Percentiles rank a stretch among this genome's conserved stretches.
Evolutionary conservation across 1,284 basidiomycete genomes (phyloP).

Genomic region (Melampsora larici-populina): DNA sequence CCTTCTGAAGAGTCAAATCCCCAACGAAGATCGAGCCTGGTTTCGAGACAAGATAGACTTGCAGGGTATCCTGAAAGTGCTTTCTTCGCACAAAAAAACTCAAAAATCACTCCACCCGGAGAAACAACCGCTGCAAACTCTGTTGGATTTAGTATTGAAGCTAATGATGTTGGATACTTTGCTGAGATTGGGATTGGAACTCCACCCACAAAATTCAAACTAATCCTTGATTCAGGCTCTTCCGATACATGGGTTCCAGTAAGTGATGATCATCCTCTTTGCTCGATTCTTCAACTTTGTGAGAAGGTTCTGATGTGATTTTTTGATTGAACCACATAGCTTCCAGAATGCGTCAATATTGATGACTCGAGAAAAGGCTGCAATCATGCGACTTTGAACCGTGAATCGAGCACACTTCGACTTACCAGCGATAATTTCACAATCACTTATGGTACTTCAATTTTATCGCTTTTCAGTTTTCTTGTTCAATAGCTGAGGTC

Average conservation of each 20-base stretch:
- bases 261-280: background rate
- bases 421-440: conserved; percentile 49
- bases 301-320: background rate
- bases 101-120: conserved; percentile 60
- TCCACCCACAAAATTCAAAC: conserved; percentile 66
- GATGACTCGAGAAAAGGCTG: conserved; percentile 53
- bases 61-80: conserved; percentile 12
- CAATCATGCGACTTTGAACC: conserved; percentile 67
- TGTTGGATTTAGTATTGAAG: conserved; percentile 70
- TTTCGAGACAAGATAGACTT: background rate
- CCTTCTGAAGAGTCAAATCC: background rate
- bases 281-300: background rate
- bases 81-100: conserved; percentile 46
- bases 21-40: background rate
- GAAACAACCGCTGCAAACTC: conserved; percentile 62
- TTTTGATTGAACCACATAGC: conserved; percentile 55
- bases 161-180: conserved; percentile 64
- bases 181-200: conserved; percentile 73
- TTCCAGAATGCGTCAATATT: conserved; percentile 57
- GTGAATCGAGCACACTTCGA: conserved; percentile 66
- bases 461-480: background rate
- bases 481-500: background rate
- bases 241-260: conserved; percentile 75
- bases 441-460: conserved; percentile 21
- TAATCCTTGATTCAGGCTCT: conserved; percentile 81